Conservation (phyloP, 1,284 basidiomycete genomes). For the Malassezia slooffiae region DNA sequence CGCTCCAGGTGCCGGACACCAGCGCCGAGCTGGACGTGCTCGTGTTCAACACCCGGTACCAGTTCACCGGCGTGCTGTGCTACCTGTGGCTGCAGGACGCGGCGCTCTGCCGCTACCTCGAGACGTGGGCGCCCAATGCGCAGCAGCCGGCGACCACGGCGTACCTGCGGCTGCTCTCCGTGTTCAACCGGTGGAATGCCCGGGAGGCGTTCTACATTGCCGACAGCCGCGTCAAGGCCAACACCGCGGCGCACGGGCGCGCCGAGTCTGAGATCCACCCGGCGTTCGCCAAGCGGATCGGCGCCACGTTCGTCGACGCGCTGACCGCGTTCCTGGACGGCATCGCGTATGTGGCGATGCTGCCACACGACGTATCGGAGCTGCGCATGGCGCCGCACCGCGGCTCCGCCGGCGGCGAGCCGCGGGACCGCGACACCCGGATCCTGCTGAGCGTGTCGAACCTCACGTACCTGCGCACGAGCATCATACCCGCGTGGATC, state of each 20-base stretch:
- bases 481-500: conserved; percentile 67
- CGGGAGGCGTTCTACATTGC: conserved; percentile 72
- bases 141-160: conserved; percentile 49
- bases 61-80: conserved; percentile 71
- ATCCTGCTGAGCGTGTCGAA: conserved; percentile 83
- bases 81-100: conserved; percentile 76
- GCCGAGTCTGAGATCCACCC: conserved; percentile 17
- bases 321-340: conserved; percentile 83
- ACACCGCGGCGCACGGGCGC: conserved; percentile 9
- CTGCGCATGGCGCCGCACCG: conserved; percentile 21
- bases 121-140: conserved; percentile 65
- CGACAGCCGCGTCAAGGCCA: conserved; percentile 53
- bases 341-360: conserved; percentile 66
- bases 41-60: conserved; percentile 73
- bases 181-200: conserved; percentile 71
- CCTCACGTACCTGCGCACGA: conserved; percentile 62
- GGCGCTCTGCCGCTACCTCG: conserved; percentile 68
- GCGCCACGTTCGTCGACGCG: conserved; percentile 74
- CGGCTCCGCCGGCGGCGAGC: background rate
- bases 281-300: conserved; percentile 56
- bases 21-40: conserved; percentile 61
- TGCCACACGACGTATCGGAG: conserved; percentile 33
- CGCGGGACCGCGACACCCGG: conserved; percentile 56
- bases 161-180: conserved; percentile 62
- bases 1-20: conserved; percentile 60